A percentile compares a stretch with the other conserved stretches of the same genome.
Conservation (phyloP, 2,329 filamentous ascomycete species). For the Penicillium digitatum region DNA sequence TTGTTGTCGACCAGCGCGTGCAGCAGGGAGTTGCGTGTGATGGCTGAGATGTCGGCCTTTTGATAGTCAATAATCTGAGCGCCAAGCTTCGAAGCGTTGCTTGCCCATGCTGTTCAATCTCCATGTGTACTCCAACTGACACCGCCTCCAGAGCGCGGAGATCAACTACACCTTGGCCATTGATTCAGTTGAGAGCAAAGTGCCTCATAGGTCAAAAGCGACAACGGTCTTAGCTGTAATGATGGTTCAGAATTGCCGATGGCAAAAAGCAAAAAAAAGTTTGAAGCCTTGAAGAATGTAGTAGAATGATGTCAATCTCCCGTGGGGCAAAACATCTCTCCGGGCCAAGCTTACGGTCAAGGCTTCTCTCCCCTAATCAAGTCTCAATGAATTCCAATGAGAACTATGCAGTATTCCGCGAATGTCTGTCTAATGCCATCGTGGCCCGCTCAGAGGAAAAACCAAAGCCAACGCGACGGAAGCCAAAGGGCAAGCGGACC, state of each 20-base stretch:
- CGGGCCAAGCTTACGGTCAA: neutral
- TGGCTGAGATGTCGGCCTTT: conserved; percentile 56
- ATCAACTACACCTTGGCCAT: conserved; percentile 59
- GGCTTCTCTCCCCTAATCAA: neutral
- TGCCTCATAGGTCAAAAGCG: conserved; percentile 74
- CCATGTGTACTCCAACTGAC: conserved; percentile 76
- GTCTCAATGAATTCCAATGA: conserved; percentile 25
- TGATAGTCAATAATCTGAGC: conserved; percentile 1
- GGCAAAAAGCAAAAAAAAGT: neutral
- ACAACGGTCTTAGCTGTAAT: conserved; percentile 46
- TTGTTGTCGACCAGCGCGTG: conserved; percentile 61
- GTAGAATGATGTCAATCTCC: conserved; percentile 18
- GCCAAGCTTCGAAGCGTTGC: conserved; percentile 16
- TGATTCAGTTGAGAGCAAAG: conserved; percentile 66
- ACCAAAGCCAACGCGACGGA: conserved; percentile 35
- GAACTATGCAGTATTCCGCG: conserved; percentile 68
- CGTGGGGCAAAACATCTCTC: conserved; percentile 4
- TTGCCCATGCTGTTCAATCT: conserved; percentile 70
- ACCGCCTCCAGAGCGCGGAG: conserved; percentile 61
- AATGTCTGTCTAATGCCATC: conserved; percentile 67
- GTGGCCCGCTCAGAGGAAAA: conserved; percentile 57
- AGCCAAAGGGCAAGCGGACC: conserved; percentile 19
- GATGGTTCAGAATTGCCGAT: neutral
- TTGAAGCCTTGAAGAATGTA: neutral
- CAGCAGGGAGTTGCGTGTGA: conserved; percentile 59